Conservation (phyloP, 768 basidiomycete species). For the Podaxis rugospora region DNA sequence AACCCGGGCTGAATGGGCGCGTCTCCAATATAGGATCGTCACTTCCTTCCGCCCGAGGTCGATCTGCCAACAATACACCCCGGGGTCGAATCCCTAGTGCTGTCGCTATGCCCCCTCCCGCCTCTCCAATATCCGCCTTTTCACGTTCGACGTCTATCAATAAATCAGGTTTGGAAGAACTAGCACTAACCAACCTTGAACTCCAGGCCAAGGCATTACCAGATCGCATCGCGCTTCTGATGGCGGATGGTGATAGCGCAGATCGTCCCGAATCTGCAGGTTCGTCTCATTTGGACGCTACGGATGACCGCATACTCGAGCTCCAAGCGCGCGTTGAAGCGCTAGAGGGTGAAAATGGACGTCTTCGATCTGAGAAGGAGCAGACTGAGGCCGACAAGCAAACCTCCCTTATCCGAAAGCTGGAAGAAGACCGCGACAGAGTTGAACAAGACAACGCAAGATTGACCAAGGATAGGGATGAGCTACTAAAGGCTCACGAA, state of each 20-base stretch:
- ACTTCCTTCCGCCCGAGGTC: slow-evolving; percentile 26
- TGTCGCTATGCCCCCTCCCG: slow-evolving; percentile 79
- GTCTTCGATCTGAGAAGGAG: slow-evolving; percentile 39
- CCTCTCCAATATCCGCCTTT: slow-evolving; percentile 42
- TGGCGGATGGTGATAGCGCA: slow-evolving; percentile 20
- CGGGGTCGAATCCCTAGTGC: slow-evolving; percentile 65
- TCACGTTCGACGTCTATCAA: slow-evolving; percentile 20
- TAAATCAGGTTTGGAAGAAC: slow-evolving; percentile 23
- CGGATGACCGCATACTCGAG: slow-evolving; percentile 36
- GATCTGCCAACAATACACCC: slow-evolving; percentile 50
- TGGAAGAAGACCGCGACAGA: background rate
- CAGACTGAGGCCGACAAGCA: slow-evolving; percentile 29
- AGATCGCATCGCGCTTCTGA: slow-evolving; percentile 43
- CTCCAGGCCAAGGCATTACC: slow-evolving; percentile 38
- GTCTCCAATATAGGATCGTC: slow-evolving; percentile 28
- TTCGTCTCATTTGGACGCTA: slow-evolving; percentile 26
- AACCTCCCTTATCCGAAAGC: background rate
- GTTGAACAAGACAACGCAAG: background rate
- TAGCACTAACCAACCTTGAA: slow-evolving; percentile 28
- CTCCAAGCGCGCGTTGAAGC: slow-evolving; percentile 51
- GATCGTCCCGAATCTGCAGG: slow-evolving; percentile 38
- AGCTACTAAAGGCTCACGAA: slow-evolving; percentile 7
- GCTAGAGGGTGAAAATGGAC: slow-evolving; percentile 67
- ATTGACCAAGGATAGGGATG: slow-evolving; percentile 8
- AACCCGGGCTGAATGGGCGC: slow-evolving; percentile 36